Evolutionary conservation across 257 asterid genomes (phyloP).

Genomic region (Anisodus tanguticus): DNA sequence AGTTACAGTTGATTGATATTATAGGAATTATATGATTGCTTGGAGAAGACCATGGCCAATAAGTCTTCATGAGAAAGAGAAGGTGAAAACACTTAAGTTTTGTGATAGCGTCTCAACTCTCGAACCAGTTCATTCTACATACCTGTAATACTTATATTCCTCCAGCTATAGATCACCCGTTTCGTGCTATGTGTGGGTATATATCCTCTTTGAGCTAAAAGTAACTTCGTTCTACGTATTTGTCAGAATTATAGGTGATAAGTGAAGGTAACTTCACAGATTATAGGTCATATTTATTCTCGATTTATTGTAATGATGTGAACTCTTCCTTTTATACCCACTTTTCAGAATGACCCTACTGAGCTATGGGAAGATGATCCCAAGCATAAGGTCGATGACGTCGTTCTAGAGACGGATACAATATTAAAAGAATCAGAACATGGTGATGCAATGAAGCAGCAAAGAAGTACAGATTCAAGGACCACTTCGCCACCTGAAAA

Average conservation of each 20-base stretch:
- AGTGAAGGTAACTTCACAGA: not conserved
- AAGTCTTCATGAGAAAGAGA: not conserved
- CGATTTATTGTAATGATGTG: not conserved
- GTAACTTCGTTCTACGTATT: too few species aligned
- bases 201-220: not conserved
- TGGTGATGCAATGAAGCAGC: constrained; percentile 25
- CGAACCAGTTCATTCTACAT: not conserved
- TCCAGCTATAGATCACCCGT: too few species aligned
- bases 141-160: not conserved
- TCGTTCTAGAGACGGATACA: not conserved
- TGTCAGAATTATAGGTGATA: not conserved
- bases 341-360: not conserved
- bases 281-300: not conserved
- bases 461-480: constrained; percentile 13
- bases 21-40: not conserved
- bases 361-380: not conserved
- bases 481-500: constrained; percentile 22
- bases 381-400: not conserved
- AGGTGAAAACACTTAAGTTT: not conserved
- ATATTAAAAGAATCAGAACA: not conserved
- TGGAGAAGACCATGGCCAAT: not conserved
- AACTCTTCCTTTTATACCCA: not conserved
- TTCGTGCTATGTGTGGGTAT: not conserved
- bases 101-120: not conserved
- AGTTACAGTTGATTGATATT: not conserved